Evolutionary conservation across 768 basidiomycete species (phyloP), one percentile per base, ranked within the genome.

Genomic region (Pleurotus salmoneostramineus): DNA sequence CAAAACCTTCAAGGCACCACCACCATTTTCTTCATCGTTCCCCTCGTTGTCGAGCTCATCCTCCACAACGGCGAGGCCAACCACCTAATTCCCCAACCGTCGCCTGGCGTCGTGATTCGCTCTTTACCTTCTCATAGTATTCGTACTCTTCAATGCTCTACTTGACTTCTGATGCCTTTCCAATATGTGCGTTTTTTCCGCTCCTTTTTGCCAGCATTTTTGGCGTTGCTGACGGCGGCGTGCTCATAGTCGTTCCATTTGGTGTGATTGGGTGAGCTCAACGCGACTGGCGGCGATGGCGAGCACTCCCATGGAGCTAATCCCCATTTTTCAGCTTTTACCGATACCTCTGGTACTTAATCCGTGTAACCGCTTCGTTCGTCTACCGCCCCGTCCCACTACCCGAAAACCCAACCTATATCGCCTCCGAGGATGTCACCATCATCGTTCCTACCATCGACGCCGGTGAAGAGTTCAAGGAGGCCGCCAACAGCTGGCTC

Each of bases 401-500:
- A 11, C 94, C 94, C 51, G 85, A 89, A 75, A 88, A 93, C 69
- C 93, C 94, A 1, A 95, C 93, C 17, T 96, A 95, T 69, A 76
- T 91, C 66, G 89, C 93, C 52, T 80, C 83, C 1, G 94, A 97
- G 69, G 94, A 97, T 76, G 94, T 97, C 63, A 97, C 94, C 43
- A 95, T 96, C 68, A 93, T 97, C 60, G 95, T 96, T 2, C 94
- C 94, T 40, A 96, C 93, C 60, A 95, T 97, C 67, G 94, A 97
- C 69, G 93, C 95, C 2, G 95, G 94, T 50, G 93, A 95, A 71
- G 93, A 94, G 72, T 95, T 95, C 79, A 92, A 93, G 76, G 89
- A 93, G 71, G 93, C 93, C 42, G 94, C 94, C 35, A 82, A 89
- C 73, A 88, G 84, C 66, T 96, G 93, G 95, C 89, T 97, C 61